Evolutionary conservation across 2,329 filamentous ascomycete species (phyloP), one percentile per base, ranked within the genome.

Genomic region (Colletotrichum chlorophyti): DNA sequence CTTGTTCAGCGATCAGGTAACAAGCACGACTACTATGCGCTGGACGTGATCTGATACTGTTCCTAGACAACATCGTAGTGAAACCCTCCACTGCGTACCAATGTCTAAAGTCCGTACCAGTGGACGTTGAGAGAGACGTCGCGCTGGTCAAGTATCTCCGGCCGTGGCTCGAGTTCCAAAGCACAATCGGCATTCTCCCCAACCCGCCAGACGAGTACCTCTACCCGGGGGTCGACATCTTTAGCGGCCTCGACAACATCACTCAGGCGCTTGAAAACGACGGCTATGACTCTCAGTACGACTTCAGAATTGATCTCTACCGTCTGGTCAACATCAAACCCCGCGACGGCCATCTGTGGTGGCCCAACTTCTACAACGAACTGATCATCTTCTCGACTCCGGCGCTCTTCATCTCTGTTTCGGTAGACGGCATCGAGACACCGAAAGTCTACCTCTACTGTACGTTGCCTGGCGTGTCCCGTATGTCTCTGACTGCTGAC

Each of bases 131-230:
- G 8, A 51, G 41, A 7, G 50, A 65, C n/a, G 15, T 48, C 4
- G 55, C 48, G 3, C 43, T 66, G 6, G 29, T 66, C 14, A 34
- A 53, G 24, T 66, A 63, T 34, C 23, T 66, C 2, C 15, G 42
- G 7, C 65, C 65, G 6, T 65, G 51, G 26, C 19, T 65, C 5
- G 51, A 62, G 40, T 65, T 49, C n/a, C 65, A 66, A 35, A 62
- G 61, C 45, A 66, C 65, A 3, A 12, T 66, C 23, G 51, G 58
- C 8, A 58, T 65, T 15, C 60, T 66, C 6, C 47, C 50, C 15
- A 43, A 48, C 5, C 64, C 65, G 1, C 64, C 65, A 3, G 47
- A 53, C 4, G 62, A 54, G 23, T 66, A 66, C 40, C 50, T 66
- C n/a, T 60, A 61, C 15, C 60, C 62, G 0, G 64, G 61, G 5